Conservation (phyloP, 306 rosid species). For the Medicago arabica region DNA sequence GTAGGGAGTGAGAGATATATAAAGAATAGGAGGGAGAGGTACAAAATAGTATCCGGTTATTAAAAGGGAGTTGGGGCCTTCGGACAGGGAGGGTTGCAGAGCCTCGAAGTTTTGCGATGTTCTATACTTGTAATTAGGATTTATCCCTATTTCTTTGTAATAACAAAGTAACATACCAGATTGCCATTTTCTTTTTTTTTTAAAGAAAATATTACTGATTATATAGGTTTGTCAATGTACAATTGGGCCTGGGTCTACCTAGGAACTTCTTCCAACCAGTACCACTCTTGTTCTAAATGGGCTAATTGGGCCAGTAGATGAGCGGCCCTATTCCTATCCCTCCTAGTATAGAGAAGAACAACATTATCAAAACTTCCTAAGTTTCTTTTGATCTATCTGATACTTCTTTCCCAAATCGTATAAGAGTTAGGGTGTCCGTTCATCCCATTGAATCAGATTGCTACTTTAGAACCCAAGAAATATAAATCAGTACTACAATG, state of each 20-base stretch:
- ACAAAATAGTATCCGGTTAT: background rate
- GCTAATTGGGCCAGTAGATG: too few relatives aligned
- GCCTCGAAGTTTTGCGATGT: background rate
- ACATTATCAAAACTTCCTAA: too few relatives aligned
- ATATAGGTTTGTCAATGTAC: too few relatives aligned
- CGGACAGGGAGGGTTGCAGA: slow-evolving; percentile 13
- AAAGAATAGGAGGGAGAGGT: slow-evolving; percentile 9
- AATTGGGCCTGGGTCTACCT: too few relatives aligned
- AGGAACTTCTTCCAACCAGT: too few relatives aligned
- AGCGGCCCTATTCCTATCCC: too few relatives aligned
- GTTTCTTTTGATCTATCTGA: too few relatives aligned
- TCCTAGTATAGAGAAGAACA: too few relatives aligned
- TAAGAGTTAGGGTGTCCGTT: too few relatives aligned
- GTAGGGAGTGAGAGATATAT: background rate
- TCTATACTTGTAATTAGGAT: background rate
- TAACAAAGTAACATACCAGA: background rate
- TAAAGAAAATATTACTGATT: too few relatives aligned
- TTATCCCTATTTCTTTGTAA: slow-evolving; percentile 7
- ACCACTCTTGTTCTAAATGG: too few relatives aligned
- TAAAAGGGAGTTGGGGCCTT: background rate
- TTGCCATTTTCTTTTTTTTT: background rate
- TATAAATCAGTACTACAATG: slow-evolving; percentile 24
- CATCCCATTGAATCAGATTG: background rate
- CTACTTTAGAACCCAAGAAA: slow-evolving; percentile 12
- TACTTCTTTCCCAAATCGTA: too few relatives aligned